Evolutionary conservation across 805 yeast genomes (phyloP).

Genomic region (Monosporozyma servazzii): DNA sequence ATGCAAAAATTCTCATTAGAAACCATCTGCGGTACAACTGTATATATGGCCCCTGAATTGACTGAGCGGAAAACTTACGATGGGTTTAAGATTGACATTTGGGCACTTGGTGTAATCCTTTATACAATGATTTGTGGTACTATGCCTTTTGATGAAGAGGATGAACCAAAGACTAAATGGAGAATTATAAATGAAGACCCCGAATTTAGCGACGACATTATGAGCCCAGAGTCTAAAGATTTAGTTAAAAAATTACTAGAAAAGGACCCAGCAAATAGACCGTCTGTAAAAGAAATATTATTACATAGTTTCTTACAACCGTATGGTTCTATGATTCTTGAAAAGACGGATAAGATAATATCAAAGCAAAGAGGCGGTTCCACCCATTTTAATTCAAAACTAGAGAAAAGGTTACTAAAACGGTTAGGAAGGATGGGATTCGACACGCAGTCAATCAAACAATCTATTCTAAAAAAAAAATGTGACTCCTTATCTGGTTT

Average conservation of each 20-base stretch:
- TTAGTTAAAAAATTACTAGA: conserved; percentile 47
- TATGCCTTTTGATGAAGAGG: conserved; percentile 87
- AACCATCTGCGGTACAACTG: conserved; percentile 89
- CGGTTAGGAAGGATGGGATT: conserved; percentile 52
- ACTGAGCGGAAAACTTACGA: conserved; percentile 58
- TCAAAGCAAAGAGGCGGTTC: conserved; percentile 30
- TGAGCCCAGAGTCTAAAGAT: conserved; percentile 41
- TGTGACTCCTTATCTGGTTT: conserved; percentile 68
- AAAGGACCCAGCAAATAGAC: conserved; percentile 61
- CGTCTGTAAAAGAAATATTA: conserved; percentile 44
- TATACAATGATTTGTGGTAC: conserved; percentile 78
- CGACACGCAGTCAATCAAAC: conserved; percentile 49
- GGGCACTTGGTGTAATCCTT: conserved; percentile 87
- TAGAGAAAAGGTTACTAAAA: conserved; percentile 56
- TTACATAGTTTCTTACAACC: conserved; percentile 42
- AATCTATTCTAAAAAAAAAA: conserved; percentile 47
- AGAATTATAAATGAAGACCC: conserved; percentile 65
- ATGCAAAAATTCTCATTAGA: conserved; percentile 48
- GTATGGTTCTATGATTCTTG: conserved; percentile 36
- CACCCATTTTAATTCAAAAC: conserved; percentile 45
- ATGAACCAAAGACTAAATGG: conserved; percentile 49
- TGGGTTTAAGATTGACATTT: conserved; percentile 76
- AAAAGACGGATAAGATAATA: conserved; percentile 31
- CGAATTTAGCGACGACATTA: conserved; percentile 33
- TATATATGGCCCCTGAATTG: conserved; percentile 95